Conservation (phyloP, 176 grass and related monocot genomes). For the Stipa capillata region DNA sequence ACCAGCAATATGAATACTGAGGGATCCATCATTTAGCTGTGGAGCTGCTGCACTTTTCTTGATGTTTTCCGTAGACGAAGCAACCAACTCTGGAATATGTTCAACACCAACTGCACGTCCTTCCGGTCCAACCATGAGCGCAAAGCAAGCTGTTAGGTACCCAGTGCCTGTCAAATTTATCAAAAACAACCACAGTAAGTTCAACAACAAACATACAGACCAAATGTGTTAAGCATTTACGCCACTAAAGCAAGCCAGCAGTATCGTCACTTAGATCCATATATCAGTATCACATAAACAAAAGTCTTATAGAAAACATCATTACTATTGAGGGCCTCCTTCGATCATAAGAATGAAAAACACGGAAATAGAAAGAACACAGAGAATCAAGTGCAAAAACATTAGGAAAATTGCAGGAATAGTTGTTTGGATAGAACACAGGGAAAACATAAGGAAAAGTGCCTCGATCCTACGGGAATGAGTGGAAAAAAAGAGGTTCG, state of each 20-base stretch:
- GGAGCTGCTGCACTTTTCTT: conserved; percentile 54
- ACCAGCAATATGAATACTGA: conserved; percentile 53
- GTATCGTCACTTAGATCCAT: not conserved
- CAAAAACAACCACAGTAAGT: not conserved
- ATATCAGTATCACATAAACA: not conserved
- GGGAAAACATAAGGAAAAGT: too few species aligned
- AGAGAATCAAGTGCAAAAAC: too few species aligned
- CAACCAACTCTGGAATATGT: conserved; percentile 75
- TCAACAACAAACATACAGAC: not conserved
- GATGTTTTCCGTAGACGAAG: conserved; percentile 65
- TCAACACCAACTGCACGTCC: conserved; percentile 58
- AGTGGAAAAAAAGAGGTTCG: too few species aligned
- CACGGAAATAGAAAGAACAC: too few species aligned
- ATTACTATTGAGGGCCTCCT: too few species aligned
- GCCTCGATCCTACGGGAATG: too few species aligned
- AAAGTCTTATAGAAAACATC: not conserved
- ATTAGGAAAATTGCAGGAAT: too few species aligned
- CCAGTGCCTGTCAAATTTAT: conserved; percentile 45
- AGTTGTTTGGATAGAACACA: too few species aligned
- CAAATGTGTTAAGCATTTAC: not conserved
- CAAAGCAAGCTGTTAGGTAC: conserved; percentile 71
- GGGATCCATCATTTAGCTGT: conserved; percentile 52
- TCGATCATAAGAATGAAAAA: too few species aligned
- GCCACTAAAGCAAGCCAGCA: not conserved
- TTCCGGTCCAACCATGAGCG: conserved; percentile 61